Percentiles rank a stretch among this genome's conserved stretches.
phyloP scores from a whole-genome alignment of 768 basidiomycete species.

The Pulveroboletus sp. region DNA sequence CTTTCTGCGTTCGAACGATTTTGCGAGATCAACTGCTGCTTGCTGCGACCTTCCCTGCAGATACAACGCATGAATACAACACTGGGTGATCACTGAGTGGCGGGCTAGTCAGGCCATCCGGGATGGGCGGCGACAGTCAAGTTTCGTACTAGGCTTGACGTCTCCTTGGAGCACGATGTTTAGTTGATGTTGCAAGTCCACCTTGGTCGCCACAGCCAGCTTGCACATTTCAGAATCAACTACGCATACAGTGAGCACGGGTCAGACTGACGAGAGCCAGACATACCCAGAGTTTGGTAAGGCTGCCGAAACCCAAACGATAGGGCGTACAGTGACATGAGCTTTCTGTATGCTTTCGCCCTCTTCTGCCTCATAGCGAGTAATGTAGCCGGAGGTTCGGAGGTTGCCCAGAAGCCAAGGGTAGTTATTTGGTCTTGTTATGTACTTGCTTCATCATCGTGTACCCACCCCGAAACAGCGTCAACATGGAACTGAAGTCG shows the following conservation, averaged over 20 bases:
- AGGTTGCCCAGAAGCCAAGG: too few species aligned
- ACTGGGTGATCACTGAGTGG: slow-evolving; percentile 95
- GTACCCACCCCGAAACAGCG: neutral
- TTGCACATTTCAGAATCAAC: slow-evolving; percentile 86
- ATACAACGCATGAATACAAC: slow-evolving; percentile 93
- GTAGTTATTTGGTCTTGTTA: slow-evolving; percentile 26
- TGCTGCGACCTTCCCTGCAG: slow-evolving; percentile 72
- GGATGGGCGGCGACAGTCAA: slow-evolving; percentile 4
- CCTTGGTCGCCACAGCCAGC: slow-evolving; percentile 58
- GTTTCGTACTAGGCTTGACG: slow-evolving; percentile 81
- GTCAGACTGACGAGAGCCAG: neutral
- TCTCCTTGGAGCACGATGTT: slow-evolving; percentile 76
- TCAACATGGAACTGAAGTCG: slow-evolving; percentile 15
- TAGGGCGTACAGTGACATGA: slow-evolving; percentile 86
- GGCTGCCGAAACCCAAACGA: slow-evolving; percentile 90
- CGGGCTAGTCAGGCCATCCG: slow-evolving; percentile 36
- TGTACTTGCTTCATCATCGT: slow-evolving; percentile 1
- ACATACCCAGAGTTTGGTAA: slow-evolving; percentile 84
- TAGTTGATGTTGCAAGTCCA: slow-evolving; percentile 75
- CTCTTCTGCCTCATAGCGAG: slow-evolving; percentile 85
- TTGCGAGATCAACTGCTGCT: slow-evolving; percentile 80
- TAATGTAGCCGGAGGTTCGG: neutral
- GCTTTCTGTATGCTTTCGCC: slow-evolving; percentile 90
- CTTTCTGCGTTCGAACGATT: slow-evolving; percentile 86
- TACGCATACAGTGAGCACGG: slow-evolving; percentile 28